Evolutionary conservation across 2,329 filamentous ascomycete species (phyloP).

Genomic region (Penicillium occitanis): DNA sequence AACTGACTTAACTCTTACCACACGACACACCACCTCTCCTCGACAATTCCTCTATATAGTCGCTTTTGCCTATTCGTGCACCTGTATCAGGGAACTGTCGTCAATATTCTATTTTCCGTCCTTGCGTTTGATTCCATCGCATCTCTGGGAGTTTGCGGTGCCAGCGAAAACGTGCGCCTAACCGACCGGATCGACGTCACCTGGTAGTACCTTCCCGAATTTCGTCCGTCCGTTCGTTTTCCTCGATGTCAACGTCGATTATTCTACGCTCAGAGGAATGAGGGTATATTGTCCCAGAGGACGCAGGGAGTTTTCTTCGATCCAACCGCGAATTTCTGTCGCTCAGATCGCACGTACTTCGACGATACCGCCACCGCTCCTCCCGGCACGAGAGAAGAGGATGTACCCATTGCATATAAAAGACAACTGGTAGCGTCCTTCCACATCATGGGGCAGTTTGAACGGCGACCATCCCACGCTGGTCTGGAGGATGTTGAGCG

Average conservation of each 20-base stretch:
- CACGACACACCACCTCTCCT: conserved; percentile 12
- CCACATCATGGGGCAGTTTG: conserved; percentile 34
- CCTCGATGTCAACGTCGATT: conserved; percentile 8
- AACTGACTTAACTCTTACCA: conserved; percentile 18
- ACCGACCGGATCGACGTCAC: conserved; percentile 20
- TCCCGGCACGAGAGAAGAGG: conserved; percentile 12
- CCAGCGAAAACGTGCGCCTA: conserved; percentile 10
- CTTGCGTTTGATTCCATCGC: background rate
- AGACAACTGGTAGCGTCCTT: conserved; percentile 20
- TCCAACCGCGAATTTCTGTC: background rate
- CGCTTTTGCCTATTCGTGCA: background rate
- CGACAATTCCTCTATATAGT: background rate
- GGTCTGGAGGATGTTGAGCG: conserved; percentile 32
- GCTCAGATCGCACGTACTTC: background rate
- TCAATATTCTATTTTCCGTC: background rate
- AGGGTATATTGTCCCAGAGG: conserved; percentile 7
- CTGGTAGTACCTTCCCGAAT: conserved; percentile 1
- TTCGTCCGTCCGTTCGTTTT: conserved; percentile 7
- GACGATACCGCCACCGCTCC: conserved; percentile 7
- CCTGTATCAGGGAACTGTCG: background rate
- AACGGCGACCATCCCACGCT: conserved; percentile 31
- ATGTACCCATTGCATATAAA: conserved; percentile 16
- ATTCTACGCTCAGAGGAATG: conserved; percentile 14
- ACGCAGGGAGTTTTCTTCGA: background rate
- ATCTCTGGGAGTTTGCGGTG: background rate